Conservation (phyloP, 2,329 filamentous ascomycete species). For the Alternaria alternata region DNA sequence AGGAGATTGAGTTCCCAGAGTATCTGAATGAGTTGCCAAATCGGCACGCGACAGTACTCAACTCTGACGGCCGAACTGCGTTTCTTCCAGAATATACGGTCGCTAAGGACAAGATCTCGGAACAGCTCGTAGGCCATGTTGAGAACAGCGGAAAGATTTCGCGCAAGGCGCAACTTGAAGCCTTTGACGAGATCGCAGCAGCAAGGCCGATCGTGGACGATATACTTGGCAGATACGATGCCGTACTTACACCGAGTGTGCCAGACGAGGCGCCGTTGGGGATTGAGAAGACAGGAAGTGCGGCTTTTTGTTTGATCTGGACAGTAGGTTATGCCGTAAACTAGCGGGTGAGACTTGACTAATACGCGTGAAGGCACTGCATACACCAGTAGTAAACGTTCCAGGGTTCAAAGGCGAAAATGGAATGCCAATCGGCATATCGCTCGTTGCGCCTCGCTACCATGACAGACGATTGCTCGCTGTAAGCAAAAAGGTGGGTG, state of each 20-base stretch:
- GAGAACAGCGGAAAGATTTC: conserved; percentile 57
- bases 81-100: conserved; percentile 64
- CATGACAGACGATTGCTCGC: conserved; percentile 40
- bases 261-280: conserved; percentile 68
- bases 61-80: conserved; percentile 61
- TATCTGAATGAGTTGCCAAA: conserved; percentile 48
- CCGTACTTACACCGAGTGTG: conserved; percentile 66
- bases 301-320: conserved; percentile 62
- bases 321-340: conserved; percentile 50
- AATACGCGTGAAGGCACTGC: conserved; percentile 50
- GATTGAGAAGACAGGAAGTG: conserved; percentile 62
- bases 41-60: conserved; percentile 63
- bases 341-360: neutral
- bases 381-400: conserved; percentile 70
- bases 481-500: conserved; percentile 39
- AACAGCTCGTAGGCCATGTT: conserved; percentile 59
- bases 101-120: conserved; percentile 58
- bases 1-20: conserved; percentile 63
- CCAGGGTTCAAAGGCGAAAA: conserved; percentile 67
- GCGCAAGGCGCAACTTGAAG: conserved; percentile 60
- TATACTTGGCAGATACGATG: conserved; percentile 61
- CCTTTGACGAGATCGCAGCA: conserved; percentile 64
- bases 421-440: conserved; percentile 67
- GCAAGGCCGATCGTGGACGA: conserved; percentile 64
- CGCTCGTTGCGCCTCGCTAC: conserved; percentile 56